Conservation (phyloP, 306 rosid genomes). For the Dalbergia cochinchinensis region DNA sequence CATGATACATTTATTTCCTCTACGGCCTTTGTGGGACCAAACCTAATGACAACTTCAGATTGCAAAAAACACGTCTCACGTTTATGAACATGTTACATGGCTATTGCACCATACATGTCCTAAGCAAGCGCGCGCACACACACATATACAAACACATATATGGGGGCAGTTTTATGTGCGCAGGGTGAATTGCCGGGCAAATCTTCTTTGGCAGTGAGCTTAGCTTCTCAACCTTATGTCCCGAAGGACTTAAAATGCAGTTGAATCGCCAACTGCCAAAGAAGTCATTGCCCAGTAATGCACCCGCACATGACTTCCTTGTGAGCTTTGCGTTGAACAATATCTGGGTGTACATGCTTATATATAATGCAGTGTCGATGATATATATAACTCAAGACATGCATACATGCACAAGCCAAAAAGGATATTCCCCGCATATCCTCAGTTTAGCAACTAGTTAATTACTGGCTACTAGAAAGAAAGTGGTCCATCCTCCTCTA, state of each 20-base stretch:
- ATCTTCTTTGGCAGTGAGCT: conserved; percentile 79
- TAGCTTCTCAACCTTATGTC: conserved; percentile 1
- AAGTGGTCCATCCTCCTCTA: conserved; percentile 40
- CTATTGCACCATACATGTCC: background rate
- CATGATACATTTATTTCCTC: background rate
- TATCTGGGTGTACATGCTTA: background rate
- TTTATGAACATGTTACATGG: conserved; percentile 13
- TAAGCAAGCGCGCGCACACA: background rate
- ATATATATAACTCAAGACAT: conserved; percentile 14
- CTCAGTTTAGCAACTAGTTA: conserved; percentile 31
- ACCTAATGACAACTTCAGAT: background rate
- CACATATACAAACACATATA: no score
- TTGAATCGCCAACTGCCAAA: conserved; percentile 55
- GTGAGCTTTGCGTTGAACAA: conserved; percentile 14
- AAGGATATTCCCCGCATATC: conserved; percentile 58
- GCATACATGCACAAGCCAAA: conserved; percentile 24
- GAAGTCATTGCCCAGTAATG: conserved; percentile 73
- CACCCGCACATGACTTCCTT: conserved; percentile 47
- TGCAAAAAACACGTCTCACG: background rate
- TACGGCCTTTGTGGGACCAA: background rate
- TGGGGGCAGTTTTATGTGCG: background rate
- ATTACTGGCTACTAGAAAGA: background rate
- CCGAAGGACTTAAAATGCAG: conserved; percentile 1
- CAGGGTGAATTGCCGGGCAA: conserved; percentile 71
- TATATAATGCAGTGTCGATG: conserved; percentile 52